These are phyloP conservation scores for Malus hybrid DNA, from an alignment of 331 rosid genomes.

Conservation along the genomic window DNA sequence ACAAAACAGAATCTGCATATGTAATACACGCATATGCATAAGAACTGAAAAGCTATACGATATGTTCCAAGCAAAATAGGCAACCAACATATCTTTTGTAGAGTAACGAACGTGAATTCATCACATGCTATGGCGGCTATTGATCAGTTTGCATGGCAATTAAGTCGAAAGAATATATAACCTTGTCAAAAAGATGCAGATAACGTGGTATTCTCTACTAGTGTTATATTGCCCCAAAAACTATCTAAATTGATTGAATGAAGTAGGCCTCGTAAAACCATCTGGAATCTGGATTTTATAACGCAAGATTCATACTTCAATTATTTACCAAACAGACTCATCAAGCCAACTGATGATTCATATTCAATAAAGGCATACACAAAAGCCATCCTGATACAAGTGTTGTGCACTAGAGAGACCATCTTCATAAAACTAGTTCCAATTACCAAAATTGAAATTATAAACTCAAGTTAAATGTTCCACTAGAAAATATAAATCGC, in stretches of 20 bases:
- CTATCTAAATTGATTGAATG: too few relatives aligned
- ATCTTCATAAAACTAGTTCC: neutral
- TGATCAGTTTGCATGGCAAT: slow-evolving; percentile 45
- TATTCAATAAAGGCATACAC: neutral
- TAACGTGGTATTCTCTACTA: neutral
- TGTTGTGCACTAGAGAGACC: neutral
- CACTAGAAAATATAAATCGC: neutral
- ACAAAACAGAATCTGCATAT: too few relatives aligned
- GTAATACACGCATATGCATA: too few relatives aligned
- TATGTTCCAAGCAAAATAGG: too few relatives aligned
- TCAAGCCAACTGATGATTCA: neutral
- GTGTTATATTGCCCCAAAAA: too few relatives aligned
- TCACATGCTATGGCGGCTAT: slow-evolving; percentile 68
- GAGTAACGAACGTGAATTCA: neutral
- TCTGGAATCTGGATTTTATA: too few relatives aligned
- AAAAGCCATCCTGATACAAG: neutral
- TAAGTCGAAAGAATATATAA: slow-evolving; percentile 37
- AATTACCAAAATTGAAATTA: neutral
- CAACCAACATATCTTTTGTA: too few relatives aligned
- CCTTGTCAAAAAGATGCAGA: neutral
- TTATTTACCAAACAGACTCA: neutral
- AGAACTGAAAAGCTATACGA: too few relatives aligned
- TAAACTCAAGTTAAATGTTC: neutral
- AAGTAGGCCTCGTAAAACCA: too few relatives aligned
- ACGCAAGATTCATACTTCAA: neutral